Evolutionary conservation across 2,329 filamentous ascomycete genomes (phyloP).

Genomic region (Cladophialophora yegresii): DNA sequence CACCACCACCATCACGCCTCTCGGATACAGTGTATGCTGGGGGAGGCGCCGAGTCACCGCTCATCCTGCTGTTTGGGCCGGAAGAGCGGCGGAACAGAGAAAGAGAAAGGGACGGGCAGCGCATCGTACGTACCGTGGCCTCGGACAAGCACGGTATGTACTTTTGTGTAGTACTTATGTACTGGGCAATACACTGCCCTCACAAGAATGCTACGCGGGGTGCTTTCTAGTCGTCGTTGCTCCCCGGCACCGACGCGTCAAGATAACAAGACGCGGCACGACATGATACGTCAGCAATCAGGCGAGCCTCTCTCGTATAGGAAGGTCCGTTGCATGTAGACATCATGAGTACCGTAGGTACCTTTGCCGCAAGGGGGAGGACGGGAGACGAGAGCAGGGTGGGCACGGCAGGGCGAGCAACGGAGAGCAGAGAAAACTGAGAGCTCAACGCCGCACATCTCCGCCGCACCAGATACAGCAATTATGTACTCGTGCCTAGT

Average conservation of each 20-base stretch:
- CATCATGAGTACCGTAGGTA: neutral
- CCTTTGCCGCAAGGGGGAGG: neutral
- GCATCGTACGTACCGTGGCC: neutral
- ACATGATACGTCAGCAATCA: conserved; percentile 10
- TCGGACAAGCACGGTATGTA: neutral
- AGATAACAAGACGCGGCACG: neutral
- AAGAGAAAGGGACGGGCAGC: conserved; percentile 10
- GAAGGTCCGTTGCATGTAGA: neutral
- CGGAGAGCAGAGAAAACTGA: neutral
- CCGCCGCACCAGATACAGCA: conserved; percentile 1
- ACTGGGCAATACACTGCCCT: too few species aligned
- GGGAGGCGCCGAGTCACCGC: neutral
- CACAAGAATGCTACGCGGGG: too few species aligned
- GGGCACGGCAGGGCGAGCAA: too few species aligned
- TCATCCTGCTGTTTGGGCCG: neutral
- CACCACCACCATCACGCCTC: neutral
- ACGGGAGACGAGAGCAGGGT: neutral
- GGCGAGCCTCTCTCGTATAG: conserved; percentile 7
- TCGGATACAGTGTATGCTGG: conserved; percentile 11
- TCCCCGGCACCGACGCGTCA: neutral
- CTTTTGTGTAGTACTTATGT: neutral
- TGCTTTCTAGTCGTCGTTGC: neutral
- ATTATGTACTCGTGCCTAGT: too few species aligned
- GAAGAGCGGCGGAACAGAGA: neutral
- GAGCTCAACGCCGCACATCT: conserved; percentile 2